These are phyloP conservation scores for Sugiyamaella floridensis DNA, from an alignment of 805 yeast genomes.

Conservation along the genomic window DNA sequence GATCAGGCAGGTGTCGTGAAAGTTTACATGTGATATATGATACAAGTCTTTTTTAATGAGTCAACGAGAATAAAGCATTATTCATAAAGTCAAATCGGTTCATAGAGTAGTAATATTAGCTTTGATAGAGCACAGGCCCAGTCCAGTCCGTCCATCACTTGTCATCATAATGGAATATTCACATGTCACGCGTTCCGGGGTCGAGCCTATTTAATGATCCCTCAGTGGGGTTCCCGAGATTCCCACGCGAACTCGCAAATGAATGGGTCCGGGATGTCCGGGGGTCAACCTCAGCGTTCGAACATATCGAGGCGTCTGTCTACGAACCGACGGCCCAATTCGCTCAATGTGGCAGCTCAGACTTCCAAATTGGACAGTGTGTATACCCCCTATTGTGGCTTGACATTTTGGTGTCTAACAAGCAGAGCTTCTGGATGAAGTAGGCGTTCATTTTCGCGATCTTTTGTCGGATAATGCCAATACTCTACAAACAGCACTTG, in stretches of 20 bases:
- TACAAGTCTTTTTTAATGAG: not conserved
- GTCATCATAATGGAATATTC: no score
- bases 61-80: not conserved
- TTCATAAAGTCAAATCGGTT: not conserved
- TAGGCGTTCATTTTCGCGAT: conserved; percentile 44
- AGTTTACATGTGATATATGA: conserved; percentile 35
- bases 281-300: not conserved
- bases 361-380: not conserved
- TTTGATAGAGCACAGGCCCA: no score
- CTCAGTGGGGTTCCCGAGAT: not conserved
- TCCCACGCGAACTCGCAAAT: not conserved
- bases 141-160: no score
- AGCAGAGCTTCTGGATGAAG: conserved; percentile 22
- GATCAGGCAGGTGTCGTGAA: conserved; percentile 63
- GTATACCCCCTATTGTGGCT: not conserved
- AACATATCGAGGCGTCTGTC: conserved; percentile 16
- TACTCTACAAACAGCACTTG: conserved; percentile 78
- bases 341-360: not conserved
- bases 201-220: no score
- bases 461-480: conserved; percentile 52
- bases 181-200: no score
- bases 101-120: no score
- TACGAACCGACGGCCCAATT: conserved; percentile 7
- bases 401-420: not conserved
- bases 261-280: not conserved